Percentiles rank a stretch among this genome's conserved stretches.
Conservation (phyloP, 352 stramenopile genomes). For the Phytophthora chlamydospora region DNA sequence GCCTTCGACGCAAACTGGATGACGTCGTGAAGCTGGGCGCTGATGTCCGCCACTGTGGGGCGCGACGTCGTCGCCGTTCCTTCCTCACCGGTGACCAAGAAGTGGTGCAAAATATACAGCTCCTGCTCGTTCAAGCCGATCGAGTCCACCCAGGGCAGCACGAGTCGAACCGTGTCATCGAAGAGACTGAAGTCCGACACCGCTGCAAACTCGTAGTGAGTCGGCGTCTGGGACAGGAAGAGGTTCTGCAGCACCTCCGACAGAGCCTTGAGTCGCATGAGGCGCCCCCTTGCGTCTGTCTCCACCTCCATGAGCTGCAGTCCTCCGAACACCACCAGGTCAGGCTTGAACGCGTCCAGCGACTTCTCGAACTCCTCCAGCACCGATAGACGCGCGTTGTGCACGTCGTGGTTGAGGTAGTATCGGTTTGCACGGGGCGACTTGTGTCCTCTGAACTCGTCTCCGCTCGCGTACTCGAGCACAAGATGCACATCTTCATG, state of each 20-base stretch:
- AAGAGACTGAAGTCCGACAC: conserved; percentile 87
- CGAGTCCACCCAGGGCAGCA: conserved; percentile 80
- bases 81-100: conserved; percentile 76
- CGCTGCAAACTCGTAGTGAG: conserved; percentile 85
- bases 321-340: conserved; percentile 82
- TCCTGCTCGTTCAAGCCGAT: conserved; percentile 88
- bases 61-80: conserved; percentile 77
- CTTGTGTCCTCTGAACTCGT: conserved; percentile 61
- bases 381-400: conserved; percentile 82
- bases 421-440: conserved; percentile 83
- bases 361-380: conserved; percentile 77
- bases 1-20: conserved; percentile 65
- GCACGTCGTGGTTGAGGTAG: conserved; percentile 88
- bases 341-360: conserved; percentile 61
- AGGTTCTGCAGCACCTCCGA: conserved; percentile 78
- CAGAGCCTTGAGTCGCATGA: conserved; percentile 63
- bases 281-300: conserved; percentile 56
- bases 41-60: conserved; percentile 76
- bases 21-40: conserved; percentile 70
- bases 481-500: conserved; percentile 84
- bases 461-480: conserved; percentile 76
- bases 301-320: conserved; percentile 89
- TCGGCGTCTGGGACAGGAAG: conserved; percentile 59
- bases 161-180: conserved; percentile 78
- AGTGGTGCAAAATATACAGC: conserved; percentile 85